A percentile compares a stretch with the other conserved stretches of the same genome.
Evolutionary conservation across 2,329 filamentous ascomycete species (phyloP).

Genomic region (Trichoderma sp.): DNA sequence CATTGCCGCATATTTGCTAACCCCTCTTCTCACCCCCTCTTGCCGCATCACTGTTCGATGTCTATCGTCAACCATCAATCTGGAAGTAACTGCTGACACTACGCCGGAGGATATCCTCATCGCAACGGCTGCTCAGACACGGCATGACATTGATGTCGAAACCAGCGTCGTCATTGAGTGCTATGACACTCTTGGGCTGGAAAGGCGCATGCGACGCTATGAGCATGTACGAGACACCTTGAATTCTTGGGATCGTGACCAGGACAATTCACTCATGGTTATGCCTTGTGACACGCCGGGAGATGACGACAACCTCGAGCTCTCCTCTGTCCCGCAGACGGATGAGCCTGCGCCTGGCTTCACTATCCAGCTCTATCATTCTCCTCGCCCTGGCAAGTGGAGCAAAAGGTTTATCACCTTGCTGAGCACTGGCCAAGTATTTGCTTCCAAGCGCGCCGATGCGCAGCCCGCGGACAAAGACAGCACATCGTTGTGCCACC

Average conservation of each 20-base stretch:
- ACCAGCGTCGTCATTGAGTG: slow-evolving; percentile 75
- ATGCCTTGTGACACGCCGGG: slow-evolving; percentile 58
- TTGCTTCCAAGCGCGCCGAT: slow-evolving; percentile 69
- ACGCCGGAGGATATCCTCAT: slow-evolving; percentile 72
- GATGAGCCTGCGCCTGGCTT: slow-evolving; percentile 64
- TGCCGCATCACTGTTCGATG: slow-evolving; percentile 70
- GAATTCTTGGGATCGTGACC: slow-evolving; percentile 88
- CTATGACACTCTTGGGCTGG: slow-evolving; percentile 73
- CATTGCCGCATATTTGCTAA: background rate
- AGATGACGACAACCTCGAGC: slow-evolving; percentile 63
- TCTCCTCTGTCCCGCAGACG: slow-evolving; percentile 60
- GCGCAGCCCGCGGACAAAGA: slow-evolving; percentile 65
- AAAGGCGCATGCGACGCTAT: slow-evolving; percentile 80
- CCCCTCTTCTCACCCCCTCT: slow-evolving; percentile 11
- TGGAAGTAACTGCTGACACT: slow-evolving; percentile 75
- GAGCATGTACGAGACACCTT: slow-evolving; percentile 84
- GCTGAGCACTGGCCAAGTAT: slow-evolving; percentile 70
- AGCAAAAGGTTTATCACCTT: slow-evolving; percentile 80
- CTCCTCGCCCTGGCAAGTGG: slow-evolving; percentile 82
- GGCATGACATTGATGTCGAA: slow-evolving; percentile 62
- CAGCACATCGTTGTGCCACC: slow-evolving; percentile 70
- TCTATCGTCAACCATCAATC: slow-evolving; percentile 65
- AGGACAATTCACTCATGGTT: slow-evolving; percentile 73
- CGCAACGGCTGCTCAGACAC: slow-evolving; percentile 64
- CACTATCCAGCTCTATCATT: slow-evolving; percentile 75